phyloP scores from a whole-genome alignment of 2,329 filamentous ascomycete species.

The Colletotrichum caudatum region DNA sequence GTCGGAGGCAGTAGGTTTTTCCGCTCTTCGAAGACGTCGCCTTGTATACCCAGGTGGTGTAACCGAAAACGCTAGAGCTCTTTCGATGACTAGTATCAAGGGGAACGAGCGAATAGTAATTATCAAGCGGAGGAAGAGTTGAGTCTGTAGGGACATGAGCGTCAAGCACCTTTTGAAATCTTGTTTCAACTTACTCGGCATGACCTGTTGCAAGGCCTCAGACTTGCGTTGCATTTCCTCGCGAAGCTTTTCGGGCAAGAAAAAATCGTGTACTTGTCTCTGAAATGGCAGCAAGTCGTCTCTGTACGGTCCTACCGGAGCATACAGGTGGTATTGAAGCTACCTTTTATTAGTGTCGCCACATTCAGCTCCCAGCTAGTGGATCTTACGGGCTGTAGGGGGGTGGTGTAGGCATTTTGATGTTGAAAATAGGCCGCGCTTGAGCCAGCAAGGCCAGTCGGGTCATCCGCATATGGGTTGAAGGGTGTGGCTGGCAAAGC shows the following conservation, averaged over 20 bases:
- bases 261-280: constrained; percentile 88
- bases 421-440: constrained; percentile 75
- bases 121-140: constrained; percentile 82
- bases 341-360: constrained; percentile 50
- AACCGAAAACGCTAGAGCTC: constrained; percentile 84
- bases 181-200: constrained; percentile 72
- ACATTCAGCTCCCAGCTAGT: neutral
- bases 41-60: constrained; percentile 95
- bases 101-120: constrained; percentile 92
- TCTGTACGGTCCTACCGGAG: constrained; percentile 83
- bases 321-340: constrained; percentile 94
- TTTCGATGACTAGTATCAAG: constrained; percentile 86
- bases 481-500: constrained; percentile 64
- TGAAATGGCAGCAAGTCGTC: constrained; percentile 89
- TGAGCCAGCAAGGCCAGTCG: constrained; percentile 65
- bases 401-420: constrained; percentile 63
- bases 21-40: constrained; percentile 90
- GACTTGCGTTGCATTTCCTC: constrained; percentile 91
- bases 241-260: constrained; percentile 86
- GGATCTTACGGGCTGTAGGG: constrained; percentile 69
- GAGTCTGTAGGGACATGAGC: constrained; percentile 53
- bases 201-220: constrained; percentile 85
- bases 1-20: constrained; percentile 85
- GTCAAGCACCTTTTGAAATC: neutral
- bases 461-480: constrained; percentile 85